phyloP scores from a whole-genome alignment of 768 basidiomycete genomes.

The Udeniomyces megalosporus region DNA sequence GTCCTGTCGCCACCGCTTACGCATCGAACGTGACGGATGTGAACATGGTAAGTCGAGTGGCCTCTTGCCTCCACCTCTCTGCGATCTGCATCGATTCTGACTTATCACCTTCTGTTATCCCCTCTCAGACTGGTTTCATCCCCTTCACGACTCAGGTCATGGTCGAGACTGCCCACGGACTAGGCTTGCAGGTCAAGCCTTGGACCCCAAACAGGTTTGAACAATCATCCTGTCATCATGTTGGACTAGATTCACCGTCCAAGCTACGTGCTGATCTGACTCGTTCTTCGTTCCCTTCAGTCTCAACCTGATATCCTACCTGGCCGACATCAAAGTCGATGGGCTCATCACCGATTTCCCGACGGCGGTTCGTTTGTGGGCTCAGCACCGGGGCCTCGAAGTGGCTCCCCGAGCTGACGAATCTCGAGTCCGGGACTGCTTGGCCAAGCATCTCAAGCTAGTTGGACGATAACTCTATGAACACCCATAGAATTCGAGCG shows the following conservation, averaged over 20 bases:
- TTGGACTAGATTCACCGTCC: not conserved
- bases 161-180: slow-evolving; percentile 48
- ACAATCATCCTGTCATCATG: slow-evolving; percentile 29
- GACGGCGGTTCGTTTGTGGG: slow-evolving; percentile 40
- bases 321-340: not conserved
- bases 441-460: slow-evolving; percentile 36
- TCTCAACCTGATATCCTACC: not conserved
- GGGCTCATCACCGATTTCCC: slow-evolving; percentile 61
- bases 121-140: slow-evolving; percentile 34
- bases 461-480: no score
- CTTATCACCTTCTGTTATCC: no score
- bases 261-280: not conserved
- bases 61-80: no score
- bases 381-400: slow-evolving; percentile 38
- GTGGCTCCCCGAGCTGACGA: slow-evolving; percentile 47
- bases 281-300: not conserved
- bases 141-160: slow-evolving; percentile 52
- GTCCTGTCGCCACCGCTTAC: slow-evolving; percentile 39
- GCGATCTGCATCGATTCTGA: no score
- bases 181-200: slow-evolving; percentile 49
- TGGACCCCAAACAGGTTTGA: slow-evolving; percentile 54
- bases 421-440: slow-evolving; percentile 44
- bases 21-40: slow-evolving; percentile 31
- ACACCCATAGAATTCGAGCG: no score
- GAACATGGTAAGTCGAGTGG: no score